Percentiles rank a stretch among this genome's conserved stretches.
Conservation (phyloP, 2,329 filamentous ascomycete species). For the Aspergillus carbonarius region DNA sequence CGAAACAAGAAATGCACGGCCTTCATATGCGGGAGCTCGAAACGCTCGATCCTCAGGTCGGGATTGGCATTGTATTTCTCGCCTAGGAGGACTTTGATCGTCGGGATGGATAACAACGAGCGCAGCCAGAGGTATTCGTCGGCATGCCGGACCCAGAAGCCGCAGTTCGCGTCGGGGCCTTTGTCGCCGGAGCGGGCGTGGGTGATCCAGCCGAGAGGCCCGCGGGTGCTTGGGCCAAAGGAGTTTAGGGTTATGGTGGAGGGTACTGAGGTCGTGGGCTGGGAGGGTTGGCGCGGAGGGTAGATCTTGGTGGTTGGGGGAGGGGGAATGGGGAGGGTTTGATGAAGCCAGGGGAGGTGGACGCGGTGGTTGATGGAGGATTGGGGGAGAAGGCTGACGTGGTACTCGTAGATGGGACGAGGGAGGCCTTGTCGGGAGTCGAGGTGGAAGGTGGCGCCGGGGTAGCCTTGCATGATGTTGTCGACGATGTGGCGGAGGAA, state of each 20-base stretch:
- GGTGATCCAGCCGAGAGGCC: conserved; percentile 35
- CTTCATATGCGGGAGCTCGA: conserved; percentile 46
- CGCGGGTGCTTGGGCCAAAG: conserved; percentile 25
- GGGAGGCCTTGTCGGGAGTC: conserved; percentile 36
- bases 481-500: conserved; percentile 40
- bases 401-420: conserved; percentile 37
- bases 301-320: conserved; percentile 18
- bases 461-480: conserved; percentile 44
- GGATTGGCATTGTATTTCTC: conserved; percentile 21
- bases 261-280: conserved; percentile 8
- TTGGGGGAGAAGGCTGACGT: conserved; percentile 29
- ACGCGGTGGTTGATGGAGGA: conserved; percentile 26
- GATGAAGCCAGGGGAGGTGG: conserved; percentile 22
- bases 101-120: conserved; percentile 21
- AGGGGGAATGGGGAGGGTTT: conserved; percentile 19
- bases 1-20: conserved; percentile 41
- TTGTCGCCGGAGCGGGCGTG: conserved; percentile 47
- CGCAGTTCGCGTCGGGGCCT: conserved; percentile 46
- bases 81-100: conserved; percentile 23
- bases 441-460: conserved; percentile 37
- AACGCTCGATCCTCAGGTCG: conserved; percentile 40
- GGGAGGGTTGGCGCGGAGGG: conserved; percentile 18
- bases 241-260: conserved; percentile 6
- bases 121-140: conserved; percentile 49
- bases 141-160: conserved; percentile 44